Base-by-base conservation (phyloP, 441 rosid genomes). In the Omphalea diandra region DNA sequence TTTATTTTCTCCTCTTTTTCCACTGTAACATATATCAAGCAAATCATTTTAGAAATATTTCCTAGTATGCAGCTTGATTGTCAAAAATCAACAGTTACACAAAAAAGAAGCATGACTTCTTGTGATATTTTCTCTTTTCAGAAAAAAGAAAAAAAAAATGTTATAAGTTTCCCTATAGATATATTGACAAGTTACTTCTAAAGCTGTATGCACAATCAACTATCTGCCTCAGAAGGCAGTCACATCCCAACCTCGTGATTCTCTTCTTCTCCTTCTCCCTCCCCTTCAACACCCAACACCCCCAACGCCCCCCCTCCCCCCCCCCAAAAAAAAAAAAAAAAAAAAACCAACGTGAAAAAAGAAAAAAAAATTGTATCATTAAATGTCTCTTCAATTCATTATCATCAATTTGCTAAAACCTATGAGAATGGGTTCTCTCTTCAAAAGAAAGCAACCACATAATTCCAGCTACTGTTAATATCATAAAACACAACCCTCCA, bases 131-230 rank as follows among this genome's bases (percentile, higher is more conserved):
- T 35, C 41, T 35, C 69, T 50, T 35, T 66, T 52, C 10, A 40
- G 58, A 26, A 52, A 54, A 66, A n/a, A n/a, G n/a, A n/a, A n/a
- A n/a, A n/a, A n/a, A n/a, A n/a, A 33, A 4, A 20, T 66, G 57
- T 1, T 12, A 14, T 35, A 52, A 24, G 47, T 52, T 40, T 11
- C 27, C 17, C 32, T 38, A 35, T 36, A 66, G 9, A 33, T 29
- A 35, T 32, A 36, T 20, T 31, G 17, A 7, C 43, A 58, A 33
- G 15, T n/a, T n/a, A n/a, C n/a, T 58, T 50, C 56, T 3, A 22
- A 18, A 50, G n/a, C 44, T 49, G 9, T 52, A 31, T 32, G n/a
- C n/a, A n/a, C n/a, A 14, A 2, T 49, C 58, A 65, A 49, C 43
- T 29, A 49, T 33, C 22, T 50, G 22, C 20, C 69, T 53, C 11